Evolutionary conservation across 768 basidiomycete species (phyloP), one percentile per base, ranked within the genome.

Genomic region (Tephrocybe sp.): DNA sequence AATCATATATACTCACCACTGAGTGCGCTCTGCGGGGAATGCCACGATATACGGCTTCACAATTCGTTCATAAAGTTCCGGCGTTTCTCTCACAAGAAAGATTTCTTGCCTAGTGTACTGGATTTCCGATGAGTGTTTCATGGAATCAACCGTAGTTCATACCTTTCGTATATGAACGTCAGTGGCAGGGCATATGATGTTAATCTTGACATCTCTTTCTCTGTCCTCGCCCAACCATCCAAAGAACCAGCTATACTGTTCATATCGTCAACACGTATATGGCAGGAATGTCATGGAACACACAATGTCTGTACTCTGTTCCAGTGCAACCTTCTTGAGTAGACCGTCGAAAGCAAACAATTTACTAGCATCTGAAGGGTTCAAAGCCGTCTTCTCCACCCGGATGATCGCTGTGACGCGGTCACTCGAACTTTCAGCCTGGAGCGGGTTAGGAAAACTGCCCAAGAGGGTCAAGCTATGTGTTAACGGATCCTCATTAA

Each of bases 131-230:
- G 5, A 47, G 31, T 19, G 50, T 34, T 1, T 12, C 24, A 34
- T 16, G 10, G 15, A 13, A 0, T 4, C 19, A 31, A 21, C 8
- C 19, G 11, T 25, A 34, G 25, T 23, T 18, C 58, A 24, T 30
- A 84, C 88, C 77, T 97, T 97, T 53, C 77, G 78, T 50, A 98
- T 84, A 61, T 98, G 94, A 3, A 84, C 80, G 7, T 93, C 88
- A 0, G 92, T 97, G 1, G 92, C 92, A 13, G 95, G 95, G 54
- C 78, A 88, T 44, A 97, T 85, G 15, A 93, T 72, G 53, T 83
- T 88, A 56, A 98, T 78, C 69, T 91, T 91, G 50, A 93, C 70
- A 57, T 97, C 94, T 1, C 71, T 56, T 49, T 72, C 70, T 46
- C 74, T 64, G 7, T 66, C 57, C 16, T 69, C 63, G 24, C 69